A percentile compares a stretch with the other conserved stretches of the same genome.
Conservation (phyloP, 148 eudicot genomes). For the Polygonum maritimum region DNA sequence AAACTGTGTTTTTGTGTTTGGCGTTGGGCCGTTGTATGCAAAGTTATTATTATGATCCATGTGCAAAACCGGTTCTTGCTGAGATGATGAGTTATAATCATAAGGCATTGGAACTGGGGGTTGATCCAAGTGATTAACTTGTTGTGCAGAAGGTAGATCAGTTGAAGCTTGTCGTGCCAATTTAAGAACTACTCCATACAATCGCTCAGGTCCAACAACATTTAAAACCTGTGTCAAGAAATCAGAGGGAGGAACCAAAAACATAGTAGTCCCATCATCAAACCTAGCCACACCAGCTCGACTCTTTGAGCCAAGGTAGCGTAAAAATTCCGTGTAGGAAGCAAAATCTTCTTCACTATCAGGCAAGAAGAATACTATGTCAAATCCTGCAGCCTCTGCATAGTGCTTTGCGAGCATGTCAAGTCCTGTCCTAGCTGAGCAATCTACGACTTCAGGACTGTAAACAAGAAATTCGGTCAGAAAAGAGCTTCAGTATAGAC, state of each 20-base stretch:
- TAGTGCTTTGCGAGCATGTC: conserved; percentile 79
- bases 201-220: conserved; percentile 66
- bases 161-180: conserved; percentile 44
- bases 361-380: conserved; percentile 73
- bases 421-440: conserved; percentile 88
- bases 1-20: conserved; percentile 25
- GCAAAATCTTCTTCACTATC: conserved; percentile 94
- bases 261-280: conserved; percentile 87
- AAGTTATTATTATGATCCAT: conserved; percentile 32
- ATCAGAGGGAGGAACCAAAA: conserved; percentile 94
- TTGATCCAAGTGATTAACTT: conserved; percentile 24
- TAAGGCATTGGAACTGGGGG: conserved; percentile 24
- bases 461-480: conserved; percentile 13
- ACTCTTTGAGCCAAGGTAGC: conserved; percentile 61
- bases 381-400: conserved; percentile 67
- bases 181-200: conserved; percentile 88
- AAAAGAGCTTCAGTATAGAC: neutral
- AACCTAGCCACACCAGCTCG: conserved; percentile 94
- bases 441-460: conserved; percentile 81
- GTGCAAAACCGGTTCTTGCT: conserved; percentile 29
- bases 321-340: conserved; percentile 80
- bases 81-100: conserved; percentile 31
- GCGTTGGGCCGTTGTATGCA: conserved; percentile 20
- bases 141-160: conserved; percentile 31
- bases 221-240: conserved; percentile 64